These are phyloP conservation scores for Rhexocercosporidium sp. DNA, from an alignment of 2,329 filamentous ascomycete genomes.

Conservation along the genomic window DNA sequence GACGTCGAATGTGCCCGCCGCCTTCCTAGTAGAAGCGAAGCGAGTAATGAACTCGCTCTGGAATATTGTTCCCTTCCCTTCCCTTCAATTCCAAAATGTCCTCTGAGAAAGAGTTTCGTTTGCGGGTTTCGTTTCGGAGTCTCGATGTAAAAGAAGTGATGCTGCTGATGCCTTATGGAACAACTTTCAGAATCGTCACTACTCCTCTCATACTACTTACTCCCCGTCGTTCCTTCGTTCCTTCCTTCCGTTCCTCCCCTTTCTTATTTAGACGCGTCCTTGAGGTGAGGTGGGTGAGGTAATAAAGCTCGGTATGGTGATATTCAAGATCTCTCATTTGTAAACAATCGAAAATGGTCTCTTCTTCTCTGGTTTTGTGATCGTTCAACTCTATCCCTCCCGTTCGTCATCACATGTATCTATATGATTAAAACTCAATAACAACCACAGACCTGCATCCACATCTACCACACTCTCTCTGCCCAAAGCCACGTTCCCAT, in stretches of 20 bases:
- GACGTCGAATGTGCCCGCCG: slow-evolving; percentile 5
- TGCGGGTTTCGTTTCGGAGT: not conserved
- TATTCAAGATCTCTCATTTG: not conserved
- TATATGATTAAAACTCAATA: not conserved
- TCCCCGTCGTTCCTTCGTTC: not conserved
- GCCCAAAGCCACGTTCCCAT: not conserved
- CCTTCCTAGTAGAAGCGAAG: slow-evolving; percentile 4
- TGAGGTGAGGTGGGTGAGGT: not conserved
- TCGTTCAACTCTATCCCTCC: not conserved
- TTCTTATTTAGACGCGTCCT: not conserved
- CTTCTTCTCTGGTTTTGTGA: not conserved
- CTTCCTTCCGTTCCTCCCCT: not conserved
- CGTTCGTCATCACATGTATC: not conserved
- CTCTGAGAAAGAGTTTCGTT: not conserved
- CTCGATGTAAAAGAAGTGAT: not conserved
- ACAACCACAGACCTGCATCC: not conserved
- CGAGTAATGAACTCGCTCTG: not conserved
- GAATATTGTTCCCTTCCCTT: not conserved
- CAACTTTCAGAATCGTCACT: not conserved
- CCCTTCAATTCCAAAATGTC: not conserved
- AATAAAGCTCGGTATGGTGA: not conserved
- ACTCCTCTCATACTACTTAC: not conserved
- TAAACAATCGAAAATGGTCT: not conserved
- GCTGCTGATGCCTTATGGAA: not conserved
- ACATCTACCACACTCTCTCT: not conserved